Base-by-base conservation (phyloP, 2,329 filamentous ascomycete genomes). In the Paecilomyces sp. region DNA sequence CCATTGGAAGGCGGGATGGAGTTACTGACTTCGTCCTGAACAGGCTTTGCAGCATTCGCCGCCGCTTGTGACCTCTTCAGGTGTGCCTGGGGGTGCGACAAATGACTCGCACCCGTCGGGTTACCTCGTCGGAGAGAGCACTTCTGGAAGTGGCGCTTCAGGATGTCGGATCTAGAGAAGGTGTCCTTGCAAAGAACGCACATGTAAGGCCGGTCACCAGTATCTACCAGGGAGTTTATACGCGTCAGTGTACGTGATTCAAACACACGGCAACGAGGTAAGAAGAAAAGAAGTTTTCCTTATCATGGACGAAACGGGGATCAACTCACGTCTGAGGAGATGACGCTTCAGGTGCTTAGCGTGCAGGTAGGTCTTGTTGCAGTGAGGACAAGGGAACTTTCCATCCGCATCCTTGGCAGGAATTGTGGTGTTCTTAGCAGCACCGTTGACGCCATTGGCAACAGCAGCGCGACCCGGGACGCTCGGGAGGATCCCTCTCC, bases 141-240 rank as follows among this genome's bases (percentile, higher is more conserved):
- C 81, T 99, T 99, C 77, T 97, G 92, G 79, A 97, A 99, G 79
- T 99, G 94, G 65, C 94, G 91, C 83, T 99, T 99, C 70, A 99
- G 81, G 66, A 99, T 97, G 74, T 99, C 94, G 82, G 92, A 96
- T 75, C 94, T 88, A 55, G 91, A 96, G 78, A 99, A 99, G 34
- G 92, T 97, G 77, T 97, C 94, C 75, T 94, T 92, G 82, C 94
- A 99, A 57, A 99, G 83, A 66, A 96, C 91, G 79, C 94, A 99
- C 87, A 95, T 95, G 80, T 99, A 99, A 60, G 94, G 94, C 66
- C 94, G 91, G 76, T 97, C 93, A 71, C 94, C 94, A 63, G 94
- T 97, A 80, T 99, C 93, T 96, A 69, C 54, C 28, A 59, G 51
- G 24, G 58, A 60, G 65, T 58, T 70, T 18, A 47, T 18, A 18